A percentile compares a stretch with the other conserved stretches of the same genome.
Conservation (phyloP, 805 yeast genomes). For the Ogataea degrootiae region DNA sequence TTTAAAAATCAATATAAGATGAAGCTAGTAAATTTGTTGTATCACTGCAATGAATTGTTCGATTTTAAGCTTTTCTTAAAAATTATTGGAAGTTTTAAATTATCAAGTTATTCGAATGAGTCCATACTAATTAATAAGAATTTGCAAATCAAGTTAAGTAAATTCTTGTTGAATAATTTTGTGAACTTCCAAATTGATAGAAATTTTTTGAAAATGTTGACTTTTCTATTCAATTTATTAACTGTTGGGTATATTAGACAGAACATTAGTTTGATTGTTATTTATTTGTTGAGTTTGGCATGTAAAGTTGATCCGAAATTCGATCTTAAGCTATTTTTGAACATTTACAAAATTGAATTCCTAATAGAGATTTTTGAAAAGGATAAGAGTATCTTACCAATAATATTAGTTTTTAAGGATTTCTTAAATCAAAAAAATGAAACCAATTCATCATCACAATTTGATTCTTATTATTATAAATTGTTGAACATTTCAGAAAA, state of each 20-base stretch:
- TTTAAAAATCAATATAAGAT: constrained; percentile 12
- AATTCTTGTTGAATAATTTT: constrained; percentile 19
- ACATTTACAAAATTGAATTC: constrained; percentile 16
- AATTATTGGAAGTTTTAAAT: constrained; percentile 18
- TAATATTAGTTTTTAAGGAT: constrained; percentile 13
- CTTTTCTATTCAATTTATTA: constrained; percentile 22
- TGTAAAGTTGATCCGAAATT: constrained; percentile 16
- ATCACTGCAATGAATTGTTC: constrained; percentile 16
- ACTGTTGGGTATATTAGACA: constrained; percentile 25
- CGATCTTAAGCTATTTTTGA: constrained; percentile 16
- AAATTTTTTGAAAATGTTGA: constrained; percentile 15
- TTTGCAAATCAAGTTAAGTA: constrained; percentile 17
- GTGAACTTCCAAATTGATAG: constrained; percentile 18
- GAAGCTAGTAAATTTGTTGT: constrained; percentile 12
- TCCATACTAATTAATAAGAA: constrained; percentile 12
- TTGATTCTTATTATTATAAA: constrained; percentile 19
- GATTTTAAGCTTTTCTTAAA: constrained; percentile 20
- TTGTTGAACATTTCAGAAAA: constrained; percentile 8
- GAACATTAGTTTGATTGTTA: constrained; percentile 16
- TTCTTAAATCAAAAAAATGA: constrained; percentile 8
- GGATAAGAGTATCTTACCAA: constrained; percentile 12
- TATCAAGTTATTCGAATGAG: constrained; percentile 19
- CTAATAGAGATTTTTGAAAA: constrained; percentile 18
- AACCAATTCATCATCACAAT: constrained; percentile 2
- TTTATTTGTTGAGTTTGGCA: constrained; percentile 15